Evolutionary conservation across 2,329 filamentous ascomycete species (phyloP).

Genomic region (Cadophora gregata): DNA sequence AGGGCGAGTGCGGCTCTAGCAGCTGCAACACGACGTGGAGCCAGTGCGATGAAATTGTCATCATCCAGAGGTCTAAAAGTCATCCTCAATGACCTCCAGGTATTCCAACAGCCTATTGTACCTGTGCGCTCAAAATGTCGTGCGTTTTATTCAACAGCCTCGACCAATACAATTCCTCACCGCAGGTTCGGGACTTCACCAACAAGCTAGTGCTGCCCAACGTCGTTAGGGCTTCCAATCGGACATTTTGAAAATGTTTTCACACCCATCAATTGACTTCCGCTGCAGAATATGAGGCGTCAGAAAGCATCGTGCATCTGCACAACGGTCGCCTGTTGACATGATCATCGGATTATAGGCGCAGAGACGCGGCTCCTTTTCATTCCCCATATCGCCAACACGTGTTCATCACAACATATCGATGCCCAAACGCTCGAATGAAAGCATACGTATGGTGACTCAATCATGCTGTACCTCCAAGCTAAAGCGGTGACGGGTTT

Average conservation of each 20-base stretch:
- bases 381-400: neutral
- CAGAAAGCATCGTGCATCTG: neutral
- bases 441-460: neutral
- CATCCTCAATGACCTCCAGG: no score
- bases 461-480: neutral
- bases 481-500: neutral
- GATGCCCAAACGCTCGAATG: neutral
- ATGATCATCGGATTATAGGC: neutral
- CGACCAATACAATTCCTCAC: neutral
- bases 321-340: neutral
- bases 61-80: neutral
- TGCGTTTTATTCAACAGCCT: neutral
- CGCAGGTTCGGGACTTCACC: neutral
- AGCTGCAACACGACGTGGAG: conserved; percentile 8
- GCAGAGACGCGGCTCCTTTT: neutral
- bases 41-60: neutral
- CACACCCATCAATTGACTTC: conserved; percentile 1
- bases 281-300: neutral
- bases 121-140: neutral
- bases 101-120: neutral
- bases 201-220: conserved; percentile 2
- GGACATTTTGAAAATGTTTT: neutral
- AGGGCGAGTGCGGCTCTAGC: neutral
- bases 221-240: neutral
- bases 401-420: conserved; percentile 3